Base-by-base conservation (phyloP, 768 basidiomycete species). In the Boletus insuetus region DNA sequence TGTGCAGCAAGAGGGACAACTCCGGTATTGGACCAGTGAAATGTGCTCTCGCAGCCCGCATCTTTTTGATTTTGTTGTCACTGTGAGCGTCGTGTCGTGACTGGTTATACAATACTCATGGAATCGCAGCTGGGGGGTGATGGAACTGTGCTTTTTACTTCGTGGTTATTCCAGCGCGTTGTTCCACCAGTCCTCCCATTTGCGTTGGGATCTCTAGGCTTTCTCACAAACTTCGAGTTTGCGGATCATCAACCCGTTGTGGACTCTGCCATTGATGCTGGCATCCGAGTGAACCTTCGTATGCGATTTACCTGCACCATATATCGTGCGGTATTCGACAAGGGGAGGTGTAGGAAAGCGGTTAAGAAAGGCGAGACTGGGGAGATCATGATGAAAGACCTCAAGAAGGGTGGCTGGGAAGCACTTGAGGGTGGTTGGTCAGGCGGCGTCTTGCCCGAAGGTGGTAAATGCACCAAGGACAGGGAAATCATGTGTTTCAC, bases 281-380 rank as follows among this genome's bases (percentile, higher is more conserved):
- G 97, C 31, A 96, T 99, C 59, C 88, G 95, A 10, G 95, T 98
- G 53, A 99, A 99, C 70, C 79, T 99, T 14, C 89, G 97, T 46
- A 99, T 99, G 97, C 86, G 97, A 29, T 99, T 99, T 72, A 98
- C 96, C 9, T 98, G 97, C 72, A 98, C 97, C 6, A 92, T 99
- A 13, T 99, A 96, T 70, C 90, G 97, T 39, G 90, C 94, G 6
- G 85, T 97, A 41, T 80, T 83, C 24, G 89, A 89, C 65, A 81
- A 86, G 55, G 81, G 82, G 22, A 84, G 78, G 63, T 74, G 79
- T 45, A 79, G 84, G 24, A 87, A 89, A 56, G 97, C 96, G 0
- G 86, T 98, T 48, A 94, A 96, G 75, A 93, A 89, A 64, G 91
- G 84, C 3, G 89, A 92, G 58, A 95, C 94, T 2, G 97, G 97